A percentile compares a stretch with the other conserved stretches of the same genome.
Evolutionary conservation across 148 eudicot genomes (phyloP).

Genomic region (Fagopyrum homotropicum): DNA sequence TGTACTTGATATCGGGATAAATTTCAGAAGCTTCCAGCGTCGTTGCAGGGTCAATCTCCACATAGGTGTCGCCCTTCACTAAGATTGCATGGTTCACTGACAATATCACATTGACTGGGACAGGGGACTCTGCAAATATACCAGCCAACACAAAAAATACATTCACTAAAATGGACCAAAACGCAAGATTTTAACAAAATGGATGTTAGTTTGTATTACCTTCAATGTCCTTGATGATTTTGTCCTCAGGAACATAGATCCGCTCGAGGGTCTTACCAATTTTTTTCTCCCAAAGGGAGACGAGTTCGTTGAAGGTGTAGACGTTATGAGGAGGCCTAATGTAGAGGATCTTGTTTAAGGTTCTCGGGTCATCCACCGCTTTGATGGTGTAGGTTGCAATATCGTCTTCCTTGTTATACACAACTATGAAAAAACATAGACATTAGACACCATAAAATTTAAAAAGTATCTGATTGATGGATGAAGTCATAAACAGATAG

Average conservation of each 20-base stretch:
- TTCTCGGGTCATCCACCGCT: constrained; percentile 14
- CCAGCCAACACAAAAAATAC: neutral
- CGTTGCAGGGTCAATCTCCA: constrained; percentile 16
- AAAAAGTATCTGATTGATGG: neutral
- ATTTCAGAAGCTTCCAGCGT: constrained; percentile 11
- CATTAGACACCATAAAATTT: neutral
- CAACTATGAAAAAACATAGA: constrained; percentile 10
- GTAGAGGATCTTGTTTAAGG: constrained; percentile 16
- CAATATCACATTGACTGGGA: constrained; percentile 16
- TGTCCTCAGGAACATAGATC: constrained; percentile 22
- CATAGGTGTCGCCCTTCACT: constrained; percentile 17
- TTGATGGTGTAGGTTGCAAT: constrained; percentile 16
- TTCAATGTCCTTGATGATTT: constrained; percentile 23
- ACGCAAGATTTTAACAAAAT: neutral
- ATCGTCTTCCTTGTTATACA: constrained; percentile 23
- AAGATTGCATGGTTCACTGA: constrained; percentile 15
- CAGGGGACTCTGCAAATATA: constrained; percentile 13
- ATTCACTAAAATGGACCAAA: neutral
- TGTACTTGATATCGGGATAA: constrained; percentile 21
- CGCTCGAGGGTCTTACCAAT: constrained; percentile 27
- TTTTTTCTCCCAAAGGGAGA: constrained; percentile 32
- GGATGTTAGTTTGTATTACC: constrained; percentile 4
- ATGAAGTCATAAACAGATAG: neutral
- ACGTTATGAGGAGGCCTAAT: constrained; percentile 25
- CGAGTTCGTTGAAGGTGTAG: constrained; percentile 29